phyloP scores from a whole-genome alignment of 2,329 filamentous ascomycete species.

The Thyridium curvatum region DNA sequence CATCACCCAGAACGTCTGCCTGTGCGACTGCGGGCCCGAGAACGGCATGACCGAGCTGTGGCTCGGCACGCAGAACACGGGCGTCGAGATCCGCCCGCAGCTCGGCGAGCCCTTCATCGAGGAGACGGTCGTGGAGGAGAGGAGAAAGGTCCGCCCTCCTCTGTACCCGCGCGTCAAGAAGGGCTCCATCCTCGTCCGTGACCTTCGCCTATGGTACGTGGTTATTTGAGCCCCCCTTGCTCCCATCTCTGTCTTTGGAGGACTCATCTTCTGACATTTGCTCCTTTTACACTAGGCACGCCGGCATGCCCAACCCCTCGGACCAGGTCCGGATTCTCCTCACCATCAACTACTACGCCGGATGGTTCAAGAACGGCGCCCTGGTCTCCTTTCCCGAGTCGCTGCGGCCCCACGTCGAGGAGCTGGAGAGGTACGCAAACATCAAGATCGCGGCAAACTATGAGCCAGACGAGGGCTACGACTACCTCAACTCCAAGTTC shows the following conservation, averaged over 20 bases:
- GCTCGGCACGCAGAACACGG: conserved; percentile 45
- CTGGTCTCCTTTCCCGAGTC: background rate
- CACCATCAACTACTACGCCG: background rate
- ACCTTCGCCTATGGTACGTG: conserved; percentile 48
- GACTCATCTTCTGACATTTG: too few species aligned
- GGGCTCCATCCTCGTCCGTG: conserved; percentile 42
- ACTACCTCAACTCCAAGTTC: conserved; percentile 1
- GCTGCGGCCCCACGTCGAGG: background rate
- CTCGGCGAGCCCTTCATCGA: conserved; percentile 1
- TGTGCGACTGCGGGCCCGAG: conserved; percentile 40
- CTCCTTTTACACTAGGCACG: background rate
- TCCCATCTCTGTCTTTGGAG: too few species aligned
- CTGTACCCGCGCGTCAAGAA: conserved; percentile 3
- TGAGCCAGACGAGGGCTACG: background rate
- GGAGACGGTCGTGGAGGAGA: conserved; percentile 2
- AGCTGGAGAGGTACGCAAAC: background rate
- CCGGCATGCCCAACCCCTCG: background rate
- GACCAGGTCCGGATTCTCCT: background rate
- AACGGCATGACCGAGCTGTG: conserved; percentile 56
- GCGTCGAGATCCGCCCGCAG: conserved; percentile 19
- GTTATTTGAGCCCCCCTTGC: too few species aligned
- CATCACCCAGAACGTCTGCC: conserved; percentile 46
- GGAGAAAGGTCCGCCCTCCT: conserved; percentile 3
- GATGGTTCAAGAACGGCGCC: conserved; percentile 2
- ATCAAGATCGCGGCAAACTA: conserved; percentile 1